These are phyloP conservation scores for Phytopythium sindhum DNA, from an alignment of 352 stramenopile species.

Conservation along the genomic window DNA sequence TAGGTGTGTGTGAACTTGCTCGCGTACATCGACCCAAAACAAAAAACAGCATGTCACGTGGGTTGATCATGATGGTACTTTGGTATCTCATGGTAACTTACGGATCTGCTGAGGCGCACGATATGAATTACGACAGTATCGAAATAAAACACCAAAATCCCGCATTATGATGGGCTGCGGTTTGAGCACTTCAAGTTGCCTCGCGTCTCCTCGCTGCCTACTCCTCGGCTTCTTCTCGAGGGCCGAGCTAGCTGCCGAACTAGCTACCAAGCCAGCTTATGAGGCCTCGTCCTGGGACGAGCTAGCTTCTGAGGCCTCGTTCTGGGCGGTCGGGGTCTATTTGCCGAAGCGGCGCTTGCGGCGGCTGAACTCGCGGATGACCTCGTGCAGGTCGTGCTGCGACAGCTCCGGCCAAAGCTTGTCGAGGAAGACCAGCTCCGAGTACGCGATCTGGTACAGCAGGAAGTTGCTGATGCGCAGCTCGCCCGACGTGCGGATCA, in stretches of 20 bases:
- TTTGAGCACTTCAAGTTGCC: neutral
- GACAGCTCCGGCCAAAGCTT: slow-evolving; percentile 96
- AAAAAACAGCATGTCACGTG: too few relatives aligned
- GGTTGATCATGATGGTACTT: too few relatives aligned
- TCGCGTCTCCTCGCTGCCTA: too few relatives aligned
- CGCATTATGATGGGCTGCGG: neutral
- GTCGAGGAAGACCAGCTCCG: slow-evolving; percentile 94
- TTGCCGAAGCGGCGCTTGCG: slow-evolving; percentile 90
- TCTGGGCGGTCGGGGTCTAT: too few relatives aligned
- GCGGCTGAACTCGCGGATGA: slow-evolving; percentile 84
- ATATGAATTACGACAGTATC: neutral
- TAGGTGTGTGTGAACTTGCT: too few relatives aligned
- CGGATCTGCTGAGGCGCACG: neutral
- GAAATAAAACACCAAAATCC: neutral
- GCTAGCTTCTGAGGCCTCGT: too few relatives aligned
- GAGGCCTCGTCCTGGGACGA: too few relatives aligned
- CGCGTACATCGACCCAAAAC: too few relatives aligned
- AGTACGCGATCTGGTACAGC: slow-evolving; percentile 94
- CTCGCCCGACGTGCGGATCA: slow-evolving; percentile 95
- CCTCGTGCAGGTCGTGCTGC: slow-evolving; percentile 64
- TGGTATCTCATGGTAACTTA: neutral
- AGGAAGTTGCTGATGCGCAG: slow-evolving; percentile 96
- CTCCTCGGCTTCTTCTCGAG: neutral
- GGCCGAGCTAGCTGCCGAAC: neutral
- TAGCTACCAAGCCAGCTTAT: too few relatives aligned